These are phyloP conservation scores for Meripilus lineatus DNA, from an alignment of 1,284 basidiomycete genomes.

Conservation along the genomic window DNA sequence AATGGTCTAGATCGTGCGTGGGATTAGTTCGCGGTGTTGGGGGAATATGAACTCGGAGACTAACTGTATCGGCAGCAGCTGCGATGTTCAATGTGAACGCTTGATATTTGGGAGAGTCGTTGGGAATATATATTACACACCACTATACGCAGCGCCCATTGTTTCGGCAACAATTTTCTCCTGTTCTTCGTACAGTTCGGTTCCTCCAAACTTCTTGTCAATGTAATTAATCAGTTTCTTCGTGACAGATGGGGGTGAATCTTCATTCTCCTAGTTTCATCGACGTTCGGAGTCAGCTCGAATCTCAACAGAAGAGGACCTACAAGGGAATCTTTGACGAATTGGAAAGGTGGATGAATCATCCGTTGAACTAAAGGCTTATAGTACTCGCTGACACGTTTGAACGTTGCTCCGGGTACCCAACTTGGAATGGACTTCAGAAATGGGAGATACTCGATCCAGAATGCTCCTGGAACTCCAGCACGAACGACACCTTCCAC, in stretches of 20 bases:
- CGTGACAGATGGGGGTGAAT: neutral
- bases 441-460: conserved; percentile 13
- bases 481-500: neutral
- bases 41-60: no score
- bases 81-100: no score
- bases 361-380: conserved; percentile 2
- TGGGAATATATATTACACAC: neutral
- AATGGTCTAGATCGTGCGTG: neutral
- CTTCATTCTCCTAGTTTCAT: neutral
- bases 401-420: conserved; percentile 13
- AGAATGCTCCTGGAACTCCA: conserved; percentile 9
- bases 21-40: neutral
- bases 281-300: neutral
- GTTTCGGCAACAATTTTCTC: neutral
- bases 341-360: neutral
- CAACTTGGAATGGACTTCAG: conserved; percentile 12
- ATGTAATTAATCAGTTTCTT: neutral
- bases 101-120: no score
- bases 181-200: neutral
- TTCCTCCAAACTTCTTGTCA: neutral
- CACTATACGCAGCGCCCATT: neutral
- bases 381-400: conserved; percentile 5
- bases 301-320: neutral
- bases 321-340: neutral
- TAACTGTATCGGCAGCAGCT: conserved; percentile 6